Evolutionary conservation across 164 flowering plant species (phyloP), one percentile per base, ranked within the genome.

Genomic region (Piper betle): DNA sequence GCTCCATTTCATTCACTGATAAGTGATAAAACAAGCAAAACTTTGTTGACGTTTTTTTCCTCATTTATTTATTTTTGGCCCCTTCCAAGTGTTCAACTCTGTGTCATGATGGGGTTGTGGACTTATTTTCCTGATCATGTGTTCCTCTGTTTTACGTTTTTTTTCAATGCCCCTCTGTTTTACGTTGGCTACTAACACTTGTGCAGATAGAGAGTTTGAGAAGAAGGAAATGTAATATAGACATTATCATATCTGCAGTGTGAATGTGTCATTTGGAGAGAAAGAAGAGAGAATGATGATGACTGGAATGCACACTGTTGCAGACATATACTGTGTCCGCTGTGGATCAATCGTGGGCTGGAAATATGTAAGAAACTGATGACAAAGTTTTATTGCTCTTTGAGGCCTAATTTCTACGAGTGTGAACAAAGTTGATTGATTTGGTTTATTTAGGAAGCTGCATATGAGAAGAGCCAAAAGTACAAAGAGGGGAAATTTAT

Each of bases 321-420:
- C 69, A 55, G 90, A 85, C 73, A 80, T 85, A 38, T 87, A 79
- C 66, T 90, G 97, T 65, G 81, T 84, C 43, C 74, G 79, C 0
- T 90, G 97, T 66, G 88, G 92, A 18, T 72, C 86, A 19, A 75
- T 82, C 50, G 80, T 90, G 43, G 97, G 97, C 3, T 90, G 95
- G 95, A 85, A 79, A 87, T 85, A 87, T 69, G 97, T 89, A 73
- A 83, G 82, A 67, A 52, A 52, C 4, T 19, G 37, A 41, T 6
- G n/a, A 58, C 18, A 62, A 18, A 20, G 60, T 69, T 25, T 55
- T 5, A 8, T 48, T 17, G 33, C 2, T 40, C 6, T 16, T 38
- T 11, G 25, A 4, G 48, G 41, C 33, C 33, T 25, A 25, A 38
- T 40, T 38, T 6, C 53, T 20, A 54, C 40, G 39, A 52, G 20